A percentile compares a stretch with the other conserved stretches of the same genome.
Conservation (phyloP, 495 filamentous ascomycete genomes). For the Penicillium silybi region DNA sequence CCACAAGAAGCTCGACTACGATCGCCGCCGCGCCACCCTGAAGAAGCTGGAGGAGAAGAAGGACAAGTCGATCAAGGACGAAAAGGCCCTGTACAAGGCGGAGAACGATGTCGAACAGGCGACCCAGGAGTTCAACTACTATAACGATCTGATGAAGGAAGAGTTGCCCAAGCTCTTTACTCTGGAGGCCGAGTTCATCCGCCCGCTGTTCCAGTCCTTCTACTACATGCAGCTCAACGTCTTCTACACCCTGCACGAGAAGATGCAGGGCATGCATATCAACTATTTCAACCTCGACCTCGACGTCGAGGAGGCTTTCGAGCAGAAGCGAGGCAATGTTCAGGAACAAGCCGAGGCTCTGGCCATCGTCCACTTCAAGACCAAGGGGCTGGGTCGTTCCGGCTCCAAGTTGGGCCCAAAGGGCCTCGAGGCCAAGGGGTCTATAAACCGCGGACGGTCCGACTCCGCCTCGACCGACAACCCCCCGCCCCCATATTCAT, state of each 20-base stretch:
- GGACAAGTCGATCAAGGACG: constrained; percentile 92
- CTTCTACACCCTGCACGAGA: constrained; percentile 97
- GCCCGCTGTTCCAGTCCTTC: constrained; percentile 95
- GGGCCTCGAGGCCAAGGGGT: constrained; percentile 28
- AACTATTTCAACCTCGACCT: constrained; percentile 92
- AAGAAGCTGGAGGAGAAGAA: constrained; percentile 99
- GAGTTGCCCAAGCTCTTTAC: constrained; percentile 90
- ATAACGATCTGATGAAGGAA: constrained; percentile 93
- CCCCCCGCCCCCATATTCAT: constrained; percentile 67
- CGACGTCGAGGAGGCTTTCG: constrained; percentile 87
- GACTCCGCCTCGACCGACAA: constrained; percentile 50
- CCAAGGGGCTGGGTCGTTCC: constrained; percentile 58
- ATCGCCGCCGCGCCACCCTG: constrained; percentile 72
- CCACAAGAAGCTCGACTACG: constrained; percentile 96
- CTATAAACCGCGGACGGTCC: constrained; percentile 23
- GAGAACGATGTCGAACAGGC: constrained; percentile 88
- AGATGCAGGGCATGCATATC: constrained; percentile 94
- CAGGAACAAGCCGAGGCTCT: constrained; percentile 79
- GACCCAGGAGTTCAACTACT: constrained; percentile 94
- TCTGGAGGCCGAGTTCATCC: constrained; percentile 96
- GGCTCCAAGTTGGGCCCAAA: constrained; percentile 48
- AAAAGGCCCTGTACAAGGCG: constrained; percentile 94
- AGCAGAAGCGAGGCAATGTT: constrained; percentile 80
- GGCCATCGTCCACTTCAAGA: constrained; percentile 79
- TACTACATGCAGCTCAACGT: constrained; percentile 99